phyloP scores from a whole-genome alignment of 139 green algal genomes.

The Micractinium conductrix region DNA sequence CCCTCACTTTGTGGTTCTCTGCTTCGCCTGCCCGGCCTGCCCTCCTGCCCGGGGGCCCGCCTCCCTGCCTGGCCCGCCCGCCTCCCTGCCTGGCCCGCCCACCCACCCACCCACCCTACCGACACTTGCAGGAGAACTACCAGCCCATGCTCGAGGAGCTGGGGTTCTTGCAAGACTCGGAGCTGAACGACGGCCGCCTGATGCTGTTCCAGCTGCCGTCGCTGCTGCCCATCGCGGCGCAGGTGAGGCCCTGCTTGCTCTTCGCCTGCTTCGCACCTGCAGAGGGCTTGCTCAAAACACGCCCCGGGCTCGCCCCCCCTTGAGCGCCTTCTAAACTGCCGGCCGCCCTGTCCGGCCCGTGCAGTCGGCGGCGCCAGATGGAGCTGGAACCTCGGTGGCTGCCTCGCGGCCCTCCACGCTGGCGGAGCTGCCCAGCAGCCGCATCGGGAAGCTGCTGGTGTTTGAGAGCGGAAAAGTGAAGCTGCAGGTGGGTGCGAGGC shows the following conservation, averaged over 20 bases:
- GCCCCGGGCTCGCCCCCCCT: too few species aligned
- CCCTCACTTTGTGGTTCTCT: too few species aligned
- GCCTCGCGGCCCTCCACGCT: conserved; percentile 14
- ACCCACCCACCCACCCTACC: too few species aligned
- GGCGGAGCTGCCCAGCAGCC: conserved; percentile 3
- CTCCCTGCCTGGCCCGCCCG: background rate
- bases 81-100: background rate
- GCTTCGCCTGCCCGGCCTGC: too few species aligned
- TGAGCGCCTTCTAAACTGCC: too few species aligned
- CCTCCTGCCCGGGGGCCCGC: background rate
- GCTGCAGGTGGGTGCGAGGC: conserved; percentile 56
- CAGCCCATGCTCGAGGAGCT: conserved; percentile 50
- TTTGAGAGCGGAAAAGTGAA: conserved; percentile 75
- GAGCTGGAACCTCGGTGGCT: background rate
- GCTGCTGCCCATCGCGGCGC: conserved; percentile 48
- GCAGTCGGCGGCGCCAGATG: background rate
- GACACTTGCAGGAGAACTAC: conserved; percentile 47
- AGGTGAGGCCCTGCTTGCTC: too few species aligned
- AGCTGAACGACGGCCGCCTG: conserved; percentile 46
- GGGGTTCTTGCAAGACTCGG: conserved; percentile 29
- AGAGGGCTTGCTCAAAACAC: too few species aligned
- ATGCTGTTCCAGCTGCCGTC: conserved; percentile 71
- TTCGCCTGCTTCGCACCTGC: too few species aligned
- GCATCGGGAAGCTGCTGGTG: conserved; percentile 45
- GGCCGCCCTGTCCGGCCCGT: too few species aligned